These are phyloP conservation scores for Blastomyces emzantsi DNA, from an alignment of 2,329 filamentous ascomycete species.

Conservation along the genomic window DNA sequence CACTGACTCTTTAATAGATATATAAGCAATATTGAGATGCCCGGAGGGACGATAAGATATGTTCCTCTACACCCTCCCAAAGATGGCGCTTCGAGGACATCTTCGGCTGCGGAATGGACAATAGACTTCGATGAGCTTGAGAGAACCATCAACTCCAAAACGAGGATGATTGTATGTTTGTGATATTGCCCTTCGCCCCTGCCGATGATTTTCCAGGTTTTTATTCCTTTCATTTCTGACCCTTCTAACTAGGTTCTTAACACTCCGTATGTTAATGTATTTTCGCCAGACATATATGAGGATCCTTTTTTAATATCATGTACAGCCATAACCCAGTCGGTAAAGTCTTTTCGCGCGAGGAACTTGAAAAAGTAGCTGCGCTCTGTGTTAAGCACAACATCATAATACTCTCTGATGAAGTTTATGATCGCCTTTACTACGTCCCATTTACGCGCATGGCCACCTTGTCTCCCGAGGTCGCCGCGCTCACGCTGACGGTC, in stretches of 20 bases:
- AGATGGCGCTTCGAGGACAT: conserved; percentile 68
- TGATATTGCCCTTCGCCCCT: conserved; percentile 38
- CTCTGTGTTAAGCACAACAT: conserved; percentile 88
- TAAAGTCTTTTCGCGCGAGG: conserved; percentile 81
- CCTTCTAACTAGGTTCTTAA: conserved; percentile 36
- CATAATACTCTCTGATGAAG: conserved; percentile 84
- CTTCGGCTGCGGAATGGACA: conserved; percentile 79
- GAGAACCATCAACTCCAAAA: conserved; percentile 69
- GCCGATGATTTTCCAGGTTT: conserved; percentile 6
- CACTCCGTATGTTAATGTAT: conserved; percentile 36
- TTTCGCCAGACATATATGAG: background rate
- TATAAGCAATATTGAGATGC: conserved; percentile 98
- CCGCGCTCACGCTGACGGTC: conserved; percentile 80
- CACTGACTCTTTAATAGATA: conserved; percentile 45
- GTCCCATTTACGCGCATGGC: conserved; percentile 89
- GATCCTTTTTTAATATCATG: background rate
- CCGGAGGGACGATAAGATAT: conserved; percentile 88
- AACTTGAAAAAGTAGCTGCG: conserved; percentile 75
- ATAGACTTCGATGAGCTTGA: conserved; percentile 78
- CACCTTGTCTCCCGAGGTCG: conserved; percentile 82
- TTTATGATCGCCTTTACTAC: conserved; percentile 94
- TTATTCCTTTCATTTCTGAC: conserved; percentile 1
- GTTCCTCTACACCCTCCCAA: conserved; percentile 87
- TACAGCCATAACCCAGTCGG: conserved; percentile 79
- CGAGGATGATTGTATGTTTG: conserved; percentile 81